These are phyloP conservation scores for Syncephalastrum sp. DNA, from an alignment of 371 early-diverging fungal species.

Conservation along the genomic window DNA sequence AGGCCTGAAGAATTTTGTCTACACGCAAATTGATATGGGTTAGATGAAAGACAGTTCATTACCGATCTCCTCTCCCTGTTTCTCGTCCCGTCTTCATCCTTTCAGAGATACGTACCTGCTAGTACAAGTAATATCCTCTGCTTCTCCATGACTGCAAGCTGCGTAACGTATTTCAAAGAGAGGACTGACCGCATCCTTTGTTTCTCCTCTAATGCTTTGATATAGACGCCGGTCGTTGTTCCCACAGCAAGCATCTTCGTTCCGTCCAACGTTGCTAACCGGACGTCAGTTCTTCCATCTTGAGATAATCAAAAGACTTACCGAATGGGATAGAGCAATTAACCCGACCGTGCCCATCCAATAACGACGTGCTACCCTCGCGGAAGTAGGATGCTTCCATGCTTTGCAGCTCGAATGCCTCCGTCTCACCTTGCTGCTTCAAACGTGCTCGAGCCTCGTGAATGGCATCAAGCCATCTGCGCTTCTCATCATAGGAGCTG, in stretches of 20 bases:
- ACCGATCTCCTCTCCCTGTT: too few species aligned
- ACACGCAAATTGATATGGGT: not conserved
- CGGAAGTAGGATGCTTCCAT: slow-evolving; percentile 15
- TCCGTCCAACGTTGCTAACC: not conserved
- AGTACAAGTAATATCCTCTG: slow-evolving; percentile 22
- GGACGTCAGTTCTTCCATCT: not conserved
- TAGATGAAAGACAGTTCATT: too few species aligned
- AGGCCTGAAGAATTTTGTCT: slow-evolving; percentile 58
- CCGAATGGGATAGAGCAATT: slow-evolving; percentile 60
- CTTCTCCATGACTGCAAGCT: slow-evolving; percentile 24
- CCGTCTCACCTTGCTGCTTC: slow-evolving; percentile 21
- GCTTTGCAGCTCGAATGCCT: slow-evolving; percentile 55
- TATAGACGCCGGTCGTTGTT: slow-evolving; percentile 74
- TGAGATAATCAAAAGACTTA: not conserved
- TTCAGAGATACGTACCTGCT: slow-evolving; percentile 13
- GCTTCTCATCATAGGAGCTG: slow-evolving; percentile 53
- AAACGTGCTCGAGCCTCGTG: slow-evolving; percentile 54
- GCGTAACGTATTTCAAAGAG: slow-evolving; percentile 16
- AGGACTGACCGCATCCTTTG: slow-evolving; percentile 10
- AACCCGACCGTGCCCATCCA: slow-evolving; percentile 38
- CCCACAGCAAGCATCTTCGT: slow-evolving; percentile 53
- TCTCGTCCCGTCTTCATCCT: not conserved
- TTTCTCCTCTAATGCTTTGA: slow-evolving; percentile 12
- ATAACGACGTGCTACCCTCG: not conserved
- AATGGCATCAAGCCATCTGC: slow-evolving; percentile 76